Evolutionary conservation across 257 asterid species (phyloP).

Genomic region (Capsicum chinense): DNA sequence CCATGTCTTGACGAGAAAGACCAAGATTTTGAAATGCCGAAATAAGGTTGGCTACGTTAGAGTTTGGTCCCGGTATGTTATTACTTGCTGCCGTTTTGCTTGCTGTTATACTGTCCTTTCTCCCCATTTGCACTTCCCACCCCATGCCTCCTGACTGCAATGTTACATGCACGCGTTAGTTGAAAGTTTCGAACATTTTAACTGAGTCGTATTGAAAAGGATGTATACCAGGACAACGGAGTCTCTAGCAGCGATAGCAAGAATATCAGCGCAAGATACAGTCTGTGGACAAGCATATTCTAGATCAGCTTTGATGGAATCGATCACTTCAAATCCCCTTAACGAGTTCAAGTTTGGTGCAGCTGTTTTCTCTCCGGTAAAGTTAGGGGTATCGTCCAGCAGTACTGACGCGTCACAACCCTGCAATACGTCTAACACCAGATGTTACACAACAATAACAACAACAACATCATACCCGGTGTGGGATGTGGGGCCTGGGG

Average conservation of each 20-base stretch:
- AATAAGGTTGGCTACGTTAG: constrained; percentile 63
- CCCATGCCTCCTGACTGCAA: constrained; percentile 82
- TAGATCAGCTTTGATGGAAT: constrained; percentile 58
- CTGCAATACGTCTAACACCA: constrained; percentile 38
- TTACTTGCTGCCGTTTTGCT: constrained; percentile 66
- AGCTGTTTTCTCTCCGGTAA: constrained; percentile 76
- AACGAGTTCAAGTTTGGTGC: constrained; percentile 76
- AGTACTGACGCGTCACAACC: constrained; percentile 94
- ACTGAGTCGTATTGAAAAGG: background rate
- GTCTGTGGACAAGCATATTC: constrained; percentile 55
- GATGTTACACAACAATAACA: no score
- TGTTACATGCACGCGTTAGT: background rate
- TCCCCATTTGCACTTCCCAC: constrained; percentile 86
- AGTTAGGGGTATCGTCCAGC: constrained; percentile 58
- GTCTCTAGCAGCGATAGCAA: constrained; percentile 81
- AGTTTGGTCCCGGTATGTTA: constrained; percentile 79
- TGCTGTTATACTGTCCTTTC: constrained; percentile 64
- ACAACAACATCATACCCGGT: no score
- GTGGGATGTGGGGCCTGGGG: no score
- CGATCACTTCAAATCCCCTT: constrained; percentile 84
- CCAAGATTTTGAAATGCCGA: constrained; percentile 72
- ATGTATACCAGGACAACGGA: constrained; percentile 67
- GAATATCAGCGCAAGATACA: constrained; percentile 90
- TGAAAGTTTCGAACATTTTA: background rate
- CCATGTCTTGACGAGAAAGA: constrained; percentile 65